A percentile compares a stretch with the other conserved stretches of the same genome.
phyloP scores from a whole-genome alignment of 768 basidiomycete genomes.

The Boletus rubroflammeus region DNA sequence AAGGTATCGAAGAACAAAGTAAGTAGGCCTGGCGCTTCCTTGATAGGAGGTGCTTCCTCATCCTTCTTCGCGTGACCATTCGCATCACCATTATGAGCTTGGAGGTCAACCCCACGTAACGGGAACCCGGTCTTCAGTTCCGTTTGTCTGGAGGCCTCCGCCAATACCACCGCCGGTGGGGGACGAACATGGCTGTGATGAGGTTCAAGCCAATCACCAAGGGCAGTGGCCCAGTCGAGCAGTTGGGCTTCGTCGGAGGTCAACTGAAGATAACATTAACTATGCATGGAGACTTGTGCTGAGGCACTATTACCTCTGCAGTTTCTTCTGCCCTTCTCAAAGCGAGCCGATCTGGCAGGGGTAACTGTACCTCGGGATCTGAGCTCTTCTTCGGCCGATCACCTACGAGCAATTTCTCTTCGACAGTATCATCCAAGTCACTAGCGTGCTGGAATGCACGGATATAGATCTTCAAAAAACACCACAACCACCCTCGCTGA shows the following conservation, averaged over 20 bases:
- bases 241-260: slow-evolving; percentile 60
- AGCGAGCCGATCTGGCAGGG: slow-evolving; percentile 57
- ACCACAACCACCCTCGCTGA: slow-evolving; percentile 68
- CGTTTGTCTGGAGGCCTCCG: slow-evolving; percentile 70
- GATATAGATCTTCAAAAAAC: slow-evolving; percentile 76
- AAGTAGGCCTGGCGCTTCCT: slow-evolving; percentile 55
- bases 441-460: slow-evolving; percentile 73
- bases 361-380: slow-evolving; percentile 45
- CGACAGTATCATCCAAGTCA: slow-evolving; percentile 75
- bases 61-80: slow-evolving; percentile 58
- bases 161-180: slow-evolving; percentile 62
- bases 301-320: slow-evolving; percentile 42
- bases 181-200: slow-evolving; percentile 74
- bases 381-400: slow-evolving; percentile 69
- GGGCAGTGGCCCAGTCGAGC: slow-evolving; percentile 54
- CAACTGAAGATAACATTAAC: slow-evolving; percentile 41
- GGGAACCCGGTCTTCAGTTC: slow-evolving; percentile 69
- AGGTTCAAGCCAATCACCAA: slow-evolving; percentile 74
- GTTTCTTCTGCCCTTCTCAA: slow-evolving; percentile 48
- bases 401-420: slow-evolving; percentile 77
- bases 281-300: neutral
- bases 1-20: slow-evolving; percentile 60
- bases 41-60: slow-evolving; percentile 64
- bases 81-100: slow-evolving; percentile 29
- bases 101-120: slow-evolving; percentile 57